Base-by-base conservation (phyloP, 352 stramenopile species). In the Phytophthora cactorum region DNA sequence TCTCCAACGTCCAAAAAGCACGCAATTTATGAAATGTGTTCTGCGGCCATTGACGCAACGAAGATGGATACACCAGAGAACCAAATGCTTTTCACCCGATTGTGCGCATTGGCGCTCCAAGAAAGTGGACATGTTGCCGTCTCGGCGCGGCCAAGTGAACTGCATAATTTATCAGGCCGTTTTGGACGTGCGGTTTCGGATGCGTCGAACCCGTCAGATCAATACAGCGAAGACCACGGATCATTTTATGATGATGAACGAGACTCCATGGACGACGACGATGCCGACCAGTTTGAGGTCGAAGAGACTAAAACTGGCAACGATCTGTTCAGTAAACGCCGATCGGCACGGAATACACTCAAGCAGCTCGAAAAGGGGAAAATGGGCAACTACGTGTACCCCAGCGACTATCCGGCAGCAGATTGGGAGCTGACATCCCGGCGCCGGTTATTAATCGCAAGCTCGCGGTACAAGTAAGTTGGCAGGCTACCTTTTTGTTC, bases 381-480 rank as follows among this genome's bases (percentile, higher is more conserved):
- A 60, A 63, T 89, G 56, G 81, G 84, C 2, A 85, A 82, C 5
- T 87, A 90, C 45, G 71, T 90, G 22, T 92, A 91, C 53, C 83
- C 84, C 10, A 91, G 80, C 27, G 86, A 94, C 31, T 74, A 82
- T 17, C 64, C 72, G 0, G 74, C 75, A 39, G 63, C 77, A 8
- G 79, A 88, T 11, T 91, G 84, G 83, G 86, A 94, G 59, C 59
- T 79, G 11, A 63, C 69, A 14, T 76, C 84, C 38, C 64, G 86
- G n/a, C 58, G 86, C 54, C 78, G 86, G 12, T 53, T 94, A 7
- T 69, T 94, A 6, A 83, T 94, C 31, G 84, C 86, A 29, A 84
- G 55, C 6, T 91, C 86, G 12, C 81, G 84, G 7, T 90, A 87
- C 73, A 92, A 91, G 84, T 91, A 70, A 31, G 77, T 79, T 51